phyloP scores from a whole-genome alignment of 2,329 filamentous ascomycete species.

The Torrubiellomyces zombiae region DNA sequence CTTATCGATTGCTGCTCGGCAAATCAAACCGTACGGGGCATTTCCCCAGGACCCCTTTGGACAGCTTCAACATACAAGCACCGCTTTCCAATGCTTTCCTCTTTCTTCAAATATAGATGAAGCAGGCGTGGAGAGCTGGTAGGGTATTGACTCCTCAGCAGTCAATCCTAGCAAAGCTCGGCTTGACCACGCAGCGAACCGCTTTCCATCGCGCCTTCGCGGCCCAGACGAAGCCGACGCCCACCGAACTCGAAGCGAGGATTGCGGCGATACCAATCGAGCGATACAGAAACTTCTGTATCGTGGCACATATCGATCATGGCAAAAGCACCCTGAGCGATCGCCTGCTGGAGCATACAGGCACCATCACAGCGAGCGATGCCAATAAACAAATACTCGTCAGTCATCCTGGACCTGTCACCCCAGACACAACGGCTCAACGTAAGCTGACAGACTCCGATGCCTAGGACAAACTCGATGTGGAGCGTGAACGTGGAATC shows the following conservation, averaged over 20 bases:
- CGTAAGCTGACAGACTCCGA: not conserved
- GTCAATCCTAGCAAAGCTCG: conserved; percentile 6
- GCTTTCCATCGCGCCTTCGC: conserved; percentile 5
- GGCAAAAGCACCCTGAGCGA: conserved; percentile 94
- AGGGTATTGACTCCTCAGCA: conserved; percentile 21
- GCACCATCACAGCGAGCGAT: conserved; percentile 68
- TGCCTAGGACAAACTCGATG: conserved; percentile 53
- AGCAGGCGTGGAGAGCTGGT: conserved; percentile 18
- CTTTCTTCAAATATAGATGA: conserved; percentile 15
- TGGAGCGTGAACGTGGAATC: conserved; percentile 59
- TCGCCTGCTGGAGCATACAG: conserved; percentile 80
- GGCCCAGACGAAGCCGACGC: conserved; percentile 12
- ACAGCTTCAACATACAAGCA: not conserved
- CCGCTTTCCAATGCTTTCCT: conserved; percentile 3
- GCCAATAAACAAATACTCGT: conserved; percentile 81
- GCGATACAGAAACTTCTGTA: conserved; percentile 88
- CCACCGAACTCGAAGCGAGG: conserved; percentile 23
- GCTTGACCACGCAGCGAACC: conserved; percentile 3
- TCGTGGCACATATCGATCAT: conserved; percentile 97
- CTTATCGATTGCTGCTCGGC: no score
- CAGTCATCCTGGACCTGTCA: conserved; percentile 3
- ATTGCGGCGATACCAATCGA: conserved; percentile 64
- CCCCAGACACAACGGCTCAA: not conserved
- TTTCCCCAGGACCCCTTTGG: no score
- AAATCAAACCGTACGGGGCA: no score